A percentile compares a stretch with the other conserved stretches of the same genome.
phyloP scores from a whole-genome alignment of 768 basidiomycete species.

The Suillus sp. region DNA sequence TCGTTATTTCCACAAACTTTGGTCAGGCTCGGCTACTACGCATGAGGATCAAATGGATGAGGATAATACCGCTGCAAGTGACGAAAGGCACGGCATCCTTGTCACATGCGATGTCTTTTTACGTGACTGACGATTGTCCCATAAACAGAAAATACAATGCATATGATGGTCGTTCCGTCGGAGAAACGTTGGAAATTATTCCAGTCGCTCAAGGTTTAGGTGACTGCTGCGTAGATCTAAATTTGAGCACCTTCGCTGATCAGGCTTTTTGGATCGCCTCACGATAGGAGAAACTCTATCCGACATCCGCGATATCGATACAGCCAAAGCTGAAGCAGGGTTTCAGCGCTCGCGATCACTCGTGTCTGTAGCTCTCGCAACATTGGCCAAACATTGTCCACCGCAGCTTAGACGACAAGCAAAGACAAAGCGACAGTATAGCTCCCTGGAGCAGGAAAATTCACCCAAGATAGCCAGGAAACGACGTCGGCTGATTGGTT shows the following conservation, averaged over 20 bases:
- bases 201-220: background rate
- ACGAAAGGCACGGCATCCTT: background rate
- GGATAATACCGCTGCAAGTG: too few species aligned
- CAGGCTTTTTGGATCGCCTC: background rate
- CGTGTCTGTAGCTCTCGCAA: background rate
- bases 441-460: background rate
- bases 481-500: background rate
- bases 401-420: background rate
- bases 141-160: background rate
- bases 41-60: background rate
- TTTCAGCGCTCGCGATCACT: background rate
- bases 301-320: background rate
- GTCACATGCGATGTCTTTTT: background rate
- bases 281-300: background rate
- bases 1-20: background rate
- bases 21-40: background rate
- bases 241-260: background rate
- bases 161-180: too few species aligned
- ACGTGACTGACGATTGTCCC: background rate
- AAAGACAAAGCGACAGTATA: conserved; percentile 4
- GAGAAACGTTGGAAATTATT: too few species aligned
- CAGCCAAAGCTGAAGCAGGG: background rate
- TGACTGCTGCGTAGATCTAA: background rate
- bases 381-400: background rate
- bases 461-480: background rate